These are phyloP conservation scores for Leccinum rimulosum DNA, from an alignment of 768 basidiomycete species.

Conservation along the genomic window DNA sequence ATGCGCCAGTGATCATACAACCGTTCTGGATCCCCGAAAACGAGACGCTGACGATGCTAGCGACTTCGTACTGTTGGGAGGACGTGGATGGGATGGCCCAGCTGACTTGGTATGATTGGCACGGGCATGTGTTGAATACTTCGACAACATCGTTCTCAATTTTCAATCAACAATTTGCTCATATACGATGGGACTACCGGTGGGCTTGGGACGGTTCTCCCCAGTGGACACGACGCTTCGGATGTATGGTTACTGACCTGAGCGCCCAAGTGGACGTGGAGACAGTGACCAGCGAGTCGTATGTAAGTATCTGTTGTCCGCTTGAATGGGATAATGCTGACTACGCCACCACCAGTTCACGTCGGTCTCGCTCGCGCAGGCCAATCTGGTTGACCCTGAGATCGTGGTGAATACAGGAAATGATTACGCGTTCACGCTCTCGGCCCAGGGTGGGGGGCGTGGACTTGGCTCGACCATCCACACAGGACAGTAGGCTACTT, in stretches of 20 bases:
- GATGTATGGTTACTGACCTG: constrained; percentile 51
- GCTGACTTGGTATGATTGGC: constrained; percentile 60
- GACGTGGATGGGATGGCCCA: constrained; percentile 44
- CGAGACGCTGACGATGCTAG: constrained; percentile 46
- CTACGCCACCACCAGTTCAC: constrained; percentile 39
- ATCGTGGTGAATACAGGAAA: constrained; percentile 3
- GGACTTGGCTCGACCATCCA: constrained; percentile 62
- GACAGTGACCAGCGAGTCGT: constrained; percentile 50
- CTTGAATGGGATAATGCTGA: not conserved
- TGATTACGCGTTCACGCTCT: constrained; percentile 48
- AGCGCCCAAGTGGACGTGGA: constrained; percentile 42
- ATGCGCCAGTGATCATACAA: constrained; percentile 47
- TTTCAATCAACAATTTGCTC: constrained; percentile 51
- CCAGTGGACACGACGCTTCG: constrained; percentile 35
- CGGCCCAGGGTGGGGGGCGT: constrained; percentile 52
- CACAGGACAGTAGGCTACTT: constrained; percentile 53
- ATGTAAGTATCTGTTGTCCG: constrained; percentile 34
- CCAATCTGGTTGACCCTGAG: too few species aligned
- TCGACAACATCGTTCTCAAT: constrained; percentile 29
- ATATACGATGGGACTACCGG: constrained; percentile 32
- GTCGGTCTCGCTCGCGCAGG: constrained; percentile 37
- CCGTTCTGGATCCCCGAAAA: constrained; percentile 56
- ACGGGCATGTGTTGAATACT: constrained; percentile 39
- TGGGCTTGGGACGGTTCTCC: constrained; percentile 46
- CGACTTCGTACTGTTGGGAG: constrained; percentile 52